Base-by-base conservation (phyloP, 2,329 filamentous ascomycete genomes). In the Hymenoscyphus fructigenus region DNA sequence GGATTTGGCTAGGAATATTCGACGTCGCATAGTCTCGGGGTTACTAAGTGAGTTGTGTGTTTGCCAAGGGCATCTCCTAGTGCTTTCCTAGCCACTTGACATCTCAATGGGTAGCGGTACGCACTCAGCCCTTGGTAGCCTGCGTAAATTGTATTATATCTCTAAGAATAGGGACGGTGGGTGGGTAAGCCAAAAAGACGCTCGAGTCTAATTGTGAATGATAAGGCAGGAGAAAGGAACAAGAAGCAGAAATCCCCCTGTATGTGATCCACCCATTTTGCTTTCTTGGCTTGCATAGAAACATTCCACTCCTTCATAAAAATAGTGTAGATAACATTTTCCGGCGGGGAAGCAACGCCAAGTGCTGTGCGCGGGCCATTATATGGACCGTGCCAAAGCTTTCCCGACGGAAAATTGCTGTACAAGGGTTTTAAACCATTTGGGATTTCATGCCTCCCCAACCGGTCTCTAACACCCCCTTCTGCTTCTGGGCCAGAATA, bases 251-350 rank as follows among this genome's bases (percentile, higher is more conserved):
- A 47, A 47, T 20, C 17, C 17, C 38, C n/a, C 20, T 47, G 41
- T 47, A 20, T 20, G 17, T 47, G 17, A 47, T 47, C 41, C n/a
- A 47, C 17, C 41, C 17, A 47, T 47, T n/a, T n/a, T 47, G 2
- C 41, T 47, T 47, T 47, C 41, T 47, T 47, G 5, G 41, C 41
- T 47, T 47, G 7, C 41, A 47, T 47, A 47, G 12, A 47, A 47
- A 47, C 41, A 47, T 47, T 47, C 41, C 41, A 20, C 41, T 20
- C 41, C 41, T 47, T 47, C 41, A 47, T 47, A 47, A 47, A 47
- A 7, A 14, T 38, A 38, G 34, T 38, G 34, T 12, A 38, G 32
- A 34, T 34, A 34, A 34, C 32, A 34, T 34, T 34, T 34, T 34
- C 32, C 9, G 32, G 32, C 32, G 32, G 32, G 32, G 32, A 34